A percentile compares a stretch with the other conserved stretches of the same genome.
These are phyloP conservation scores for Pseudonitzschia multiseries DNA, from an alignment of 108 stramenopile genomes.

Conservation along the genomic window DNA sequence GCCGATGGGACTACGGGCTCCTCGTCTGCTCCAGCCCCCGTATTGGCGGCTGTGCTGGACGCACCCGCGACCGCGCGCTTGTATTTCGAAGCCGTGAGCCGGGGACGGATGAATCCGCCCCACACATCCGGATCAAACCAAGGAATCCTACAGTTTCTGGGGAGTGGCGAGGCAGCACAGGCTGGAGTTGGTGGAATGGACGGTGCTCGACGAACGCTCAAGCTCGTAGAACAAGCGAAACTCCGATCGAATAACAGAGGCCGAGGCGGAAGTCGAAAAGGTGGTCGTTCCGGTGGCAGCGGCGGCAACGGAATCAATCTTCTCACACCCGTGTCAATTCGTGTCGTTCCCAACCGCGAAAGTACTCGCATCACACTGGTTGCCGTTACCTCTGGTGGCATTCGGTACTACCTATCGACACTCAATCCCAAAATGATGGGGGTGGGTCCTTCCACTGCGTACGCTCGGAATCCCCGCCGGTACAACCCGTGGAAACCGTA, in stretches of 20 bases:
- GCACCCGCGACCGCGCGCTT: slow-evolving; percentile 57
- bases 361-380: slow-evolving; percentile 73
- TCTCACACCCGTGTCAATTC: slow-evolving; percentile 69
- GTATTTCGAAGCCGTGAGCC: slow-evolving; percentile 75
- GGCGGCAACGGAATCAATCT: slow-evolving; percentile 7
- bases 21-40: not conserved
- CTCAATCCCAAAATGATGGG: slow-evolving; percentile 35
- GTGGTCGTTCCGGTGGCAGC: not conserved
- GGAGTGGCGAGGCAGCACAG: slow-evolving; percentile 69
- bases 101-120: slow-evolving; percentile 70
- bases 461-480: slow-evolving; percentile 26
- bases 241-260: slow-evolving; percentile 23
- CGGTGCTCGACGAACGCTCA: slow-evolving; percentile 73
- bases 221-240: slow-evolving; percentile 55
- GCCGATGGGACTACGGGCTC: not conserved
- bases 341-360: slow-evolving; percentile 65
- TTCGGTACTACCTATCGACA: slow-evolving; percentile 77
- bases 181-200: slow-evolving; percentile 90
- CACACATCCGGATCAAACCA: slow-evolving; percentile 34
- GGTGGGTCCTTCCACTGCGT: slow-evolving; percentile 23
- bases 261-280: slow-evolving; percentile 15
- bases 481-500: slow-evolving; percentile 36
- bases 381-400: slow-evolving; percentile 76
- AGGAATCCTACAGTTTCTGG: slow-evolving; percentile 66
- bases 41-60: slow-evolving; percentile 57